Conservation (phyloP, 768 basidiomycete genomes). For the Suillus plorans region DNA sequence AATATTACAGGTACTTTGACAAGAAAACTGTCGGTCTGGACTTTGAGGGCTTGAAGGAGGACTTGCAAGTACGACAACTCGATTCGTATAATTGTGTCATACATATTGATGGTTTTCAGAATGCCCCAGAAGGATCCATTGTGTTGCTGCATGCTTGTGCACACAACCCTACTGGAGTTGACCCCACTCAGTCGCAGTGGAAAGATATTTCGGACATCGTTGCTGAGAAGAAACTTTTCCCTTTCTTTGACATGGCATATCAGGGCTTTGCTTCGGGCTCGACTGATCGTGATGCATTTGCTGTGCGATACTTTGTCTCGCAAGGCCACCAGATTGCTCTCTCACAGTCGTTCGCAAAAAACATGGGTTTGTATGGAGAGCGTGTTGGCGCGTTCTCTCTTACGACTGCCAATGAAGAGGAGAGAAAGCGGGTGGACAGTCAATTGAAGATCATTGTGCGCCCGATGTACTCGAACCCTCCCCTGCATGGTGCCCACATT, state of each 20-base stretch:
- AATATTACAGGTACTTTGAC: conserved; percentile 92
- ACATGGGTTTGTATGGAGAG: conserved; percentile 99
- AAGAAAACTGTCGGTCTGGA: conserved; percentile 90
- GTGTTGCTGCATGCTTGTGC: conserved; percentile 96
- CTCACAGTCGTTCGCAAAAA: conserved; percentile 97
- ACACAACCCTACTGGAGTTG: conserved; percentile 98
- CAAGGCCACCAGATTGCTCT: conserved; percentile 90
- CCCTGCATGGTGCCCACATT: conserved; percentile 84
- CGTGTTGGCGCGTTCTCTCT: conserved; percentile 97
- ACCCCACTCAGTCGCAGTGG: conserved; percentile 95
- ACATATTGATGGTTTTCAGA: conserved; percentile 34
- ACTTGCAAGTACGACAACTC: conserved; percentile 65
- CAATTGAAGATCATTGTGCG: conserved; percentile 95
- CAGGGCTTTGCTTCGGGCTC: conserved; percentile 98
- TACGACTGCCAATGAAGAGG: conserved; percentile 63
- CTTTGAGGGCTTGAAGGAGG: conserved; percentile 86
- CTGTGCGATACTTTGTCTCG: conserved; percentile 90
- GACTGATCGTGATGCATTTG: conserved; percentile 88
- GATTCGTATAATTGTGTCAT: background rate
- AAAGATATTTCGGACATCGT: conserved; percentile 82
- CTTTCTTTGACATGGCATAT: conserved; percentile 99
- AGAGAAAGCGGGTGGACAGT: conserved; percentile 85
- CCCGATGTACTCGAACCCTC: conserved; percentile 98
- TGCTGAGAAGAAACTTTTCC: conserved; percentile 88
- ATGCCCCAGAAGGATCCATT: conserved; percentile 75